Evolutionary conservation across 495 filamentous ascomycete species (phyloP).

Genomic region (Neurospora hispaniola): DNA sequence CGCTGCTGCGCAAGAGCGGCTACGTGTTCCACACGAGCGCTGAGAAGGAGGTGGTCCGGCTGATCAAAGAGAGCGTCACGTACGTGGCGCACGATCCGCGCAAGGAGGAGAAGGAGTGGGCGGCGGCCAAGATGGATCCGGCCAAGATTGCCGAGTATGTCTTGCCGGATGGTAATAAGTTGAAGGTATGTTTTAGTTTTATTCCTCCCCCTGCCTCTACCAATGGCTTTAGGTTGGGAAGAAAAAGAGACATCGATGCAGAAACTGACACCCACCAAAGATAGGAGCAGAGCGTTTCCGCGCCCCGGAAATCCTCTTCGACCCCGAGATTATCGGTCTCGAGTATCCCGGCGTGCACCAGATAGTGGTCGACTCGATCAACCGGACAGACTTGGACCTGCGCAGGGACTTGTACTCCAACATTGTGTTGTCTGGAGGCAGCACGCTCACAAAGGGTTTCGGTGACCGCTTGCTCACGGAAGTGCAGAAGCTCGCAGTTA

Average conservation of each 20-base stretch:
- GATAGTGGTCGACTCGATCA: slow-evolving; percentile 93
- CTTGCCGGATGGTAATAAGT: slow-evolving; percentile 82
- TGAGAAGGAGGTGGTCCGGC: slow-evolving; percentile 93
- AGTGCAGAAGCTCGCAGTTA: slow-evolving; percentile 84
- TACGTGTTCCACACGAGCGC: slow-evolving; percentile 95
- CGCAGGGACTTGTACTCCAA: slow-evolving; percentile 90
- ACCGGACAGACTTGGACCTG: slow-evolving; percentile 92
- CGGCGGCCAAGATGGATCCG: slow-evolving; percentile 47
- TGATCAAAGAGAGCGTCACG: slow-evolving; percentile 90
- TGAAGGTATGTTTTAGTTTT: slow-evolving; percentile 51
- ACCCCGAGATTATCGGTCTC: slow-evolving; percentile 91
- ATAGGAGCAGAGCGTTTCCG: slow-evolving; percentile 87
- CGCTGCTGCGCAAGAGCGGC: slow-evolving; percentile 81
- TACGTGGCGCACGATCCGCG: slow-evolving; percentile 90
- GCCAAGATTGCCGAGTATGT: slow-evolving; percentile 74
- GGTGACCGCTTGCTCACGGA: slow-evolving; percentile 89
- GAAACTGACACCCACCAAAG: slow-evolving; percentile 11
- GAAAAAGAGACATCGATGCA: too few species aligned
- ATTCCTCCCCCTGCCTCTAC: too few species aligned
- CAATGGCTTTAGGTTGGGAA: too few species aligned
- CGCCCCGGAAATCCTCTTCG: slow-evolving; percentile 94
- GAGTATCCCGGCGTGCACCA: slow-evolving; percentile 97
- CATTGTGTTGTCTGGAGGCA: slow-evolving; percentile 92
- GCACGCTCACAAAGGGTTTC: slow-evolving; percentile 79
- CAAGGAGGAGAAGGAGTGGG: slow-evolving; percentile 95